phyloP scores from a whole-genome alignment of 768 basidiomycete species.

The Melanogaster broomeanus region DNA sequence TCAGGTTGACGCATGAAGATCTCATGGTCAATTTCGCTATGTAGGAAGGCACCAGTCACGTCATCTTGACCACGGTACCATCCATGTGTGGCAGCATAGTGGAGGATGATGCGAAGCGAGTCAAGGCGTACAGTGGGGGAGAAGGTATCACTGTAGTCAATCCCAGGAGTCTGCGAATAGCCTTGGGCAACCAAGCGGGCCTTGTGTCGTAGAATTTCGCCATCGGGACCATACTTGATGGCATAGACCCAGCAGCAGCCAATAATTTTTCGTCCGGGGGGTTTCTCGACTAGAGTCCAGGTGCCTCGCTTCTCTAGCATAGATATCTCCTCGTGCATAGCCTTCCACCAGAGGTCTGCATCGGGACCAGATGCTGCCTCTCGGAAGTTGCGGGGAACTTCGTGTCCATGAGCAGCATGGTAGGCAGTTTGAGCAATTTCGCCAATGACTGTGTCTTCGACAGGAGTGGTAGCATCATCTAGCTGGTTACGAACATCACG shows the following conservation, averaged over 20 bases:
- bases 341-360: slow-evolving; percentile 2
- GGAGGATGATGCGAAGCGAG: slow-evolving; percentile 21
- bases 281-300: slow-evolving; percentile 9
- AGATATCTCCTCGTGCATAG: slow-evolving; percentile 8
- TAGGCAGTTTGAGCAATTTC: not conserved
- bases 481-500: not conserved
- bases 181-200: no score
- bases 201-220: not conserved
- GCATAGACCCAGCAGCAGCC: not conserved
- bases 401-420: not conserved
- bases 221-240: not conserved
- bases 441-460: not conserved
- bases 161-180: slow-evolving; percentile 37
- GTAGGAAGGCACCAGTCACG: slow-evolving; percentile 8
- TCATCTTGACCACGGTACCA: slow-evolving; percentile 9
- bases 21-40: slow-evolving; percentile 21
- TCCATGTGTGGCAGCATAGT: slow-evolving; percentile 8
- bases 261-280: not conserved
- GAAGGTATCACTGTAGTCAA: slow-evolving; percentile 38
- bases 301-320: slow-evolving; percentile 1
- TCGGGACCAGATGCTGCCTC: not conserved
- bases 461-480: not conserved
- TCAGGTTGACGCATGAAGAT: slow-evolving; percentile 43
- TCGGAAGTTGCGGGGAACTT: not conserved
- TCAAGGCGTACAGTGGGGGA: slow-evolving; percentile 27